These are phyloP conservation scores for Albizia julibrissin DNA, from an alignment of 306 rosid genomes.

Conservation along the genomic window DNA sequence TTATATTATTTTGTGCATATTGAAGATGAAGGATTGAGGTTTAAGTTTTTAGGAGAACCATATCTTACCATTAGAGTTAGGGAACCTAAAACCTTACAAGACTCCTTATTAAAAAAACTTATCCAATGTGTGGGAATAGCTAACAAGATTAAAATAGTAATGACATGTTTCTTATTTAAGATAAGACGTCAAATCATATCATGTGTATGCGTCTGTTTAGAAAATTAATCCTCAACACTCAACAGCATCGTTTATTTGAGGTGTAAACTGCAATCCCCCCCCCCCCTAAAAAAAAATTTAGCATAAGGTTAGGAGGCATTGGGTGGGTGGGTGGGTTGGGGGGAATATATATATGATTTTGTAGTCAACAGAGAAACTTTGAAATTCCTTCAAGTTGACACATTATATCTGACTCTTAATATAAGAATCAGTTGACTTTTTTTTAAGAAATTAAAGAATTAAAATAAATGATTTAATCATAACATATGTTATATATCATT, in stretches of 20 bases:
- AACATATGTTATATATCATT: no score
- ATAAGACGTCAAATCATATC: background rate
- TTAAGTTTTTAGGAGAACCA: no score
- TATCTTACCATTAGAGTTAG: no score
- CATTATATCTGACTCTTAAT: conserved; percentile 7
- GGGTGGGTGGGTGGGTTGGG: conserved; percentile 32
- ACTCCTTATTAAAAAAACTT: no score
- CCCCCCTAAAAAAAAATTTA: no score
- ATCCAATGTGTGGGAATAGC: background rate
- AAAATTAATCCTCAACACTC: background rate
- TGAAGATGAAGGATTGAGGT: no score
- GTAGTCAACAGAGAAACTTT: conserved; percentile 80
- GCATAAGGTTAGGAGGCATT: conserved; percentile 85
- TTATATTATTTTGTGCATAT: no score
- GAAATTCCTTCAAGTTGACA: conserved; percentile 61
- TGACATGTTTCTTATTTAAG: background rate
- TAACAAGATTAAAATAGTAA: background rate
- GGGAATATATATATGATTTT: conserved; percentile 19
- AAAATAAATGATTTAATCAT: no score
- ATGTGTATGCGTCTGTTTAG: background rate
- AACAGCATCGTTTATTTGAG: background rate
- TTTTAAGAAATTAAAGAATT: no score
- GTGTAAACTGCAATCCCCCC: background rate
- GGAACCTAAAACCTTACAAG: no score
- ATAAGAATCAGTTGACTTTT: no score